phyloP scores from a whole-genome alignment of 768 basidiomycete species.

The Coprinellus micaceus region DNA sequence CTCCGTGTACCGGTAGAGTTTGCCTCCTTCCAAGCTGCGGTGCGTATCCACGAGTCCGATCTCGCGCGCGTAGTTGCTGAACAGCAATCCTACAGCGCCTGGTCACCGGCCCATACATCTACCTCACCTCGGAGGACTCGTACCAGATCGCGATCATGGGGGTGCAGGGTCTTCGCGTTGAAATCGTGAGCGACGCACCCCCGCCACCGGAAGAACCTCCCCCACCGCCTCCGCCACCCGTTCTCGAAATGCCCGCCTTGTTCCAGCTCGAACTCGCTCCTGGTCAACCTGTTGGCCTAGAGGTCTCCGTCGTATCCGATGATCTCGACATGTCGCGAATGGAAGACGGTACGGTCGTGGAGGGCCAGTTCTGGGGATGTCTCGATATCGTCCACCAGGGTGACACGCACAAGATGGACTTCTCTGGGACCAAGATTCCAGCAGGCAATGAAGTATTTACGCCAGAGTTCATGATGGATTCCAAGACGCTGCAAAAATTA shows the following conservation, averaged over 20 bases:
- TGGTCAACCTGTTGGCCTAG: slow-evolving; percentile 76
- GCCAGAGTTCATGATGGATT: slow-evolving; percentile 71
- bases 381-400: slow-evolving; percentile 77
- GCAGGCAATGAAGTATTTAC: slow-evolving; percentile 54
- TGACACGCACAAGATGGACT: slow-evolving; percentile 77
- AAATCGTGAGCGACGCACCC: slow-evolving; percentile 81
- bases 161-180: slow-evolving; percentile 77
- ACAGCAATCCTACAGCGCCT: slow-evolving; percentile 50
- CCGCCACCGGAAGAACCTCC: slow-evolving; percentile 83
- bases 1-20: slow-evolving; percentile 85
- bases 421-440: slow-evolving; percentile 71
- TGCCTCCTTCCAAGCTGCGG: slow-evolving; percentile 80
- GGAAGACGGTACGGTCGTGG: slow-evolving; percentile 85
- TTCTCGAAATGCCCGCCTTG: slow-evolving; percentile 82
- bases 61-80: slow-evolving; percentile 8
- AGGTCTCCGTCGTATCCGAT: slow-evolving; percentile 74
- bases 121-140: slow-evolving; percentile 81
- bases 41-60: slow-evolving; percentile 35
- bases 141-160: slow-evolving; percentile 87
- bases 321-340: slow-evolving; percentile 89
- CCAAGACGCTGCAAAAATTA: slow-evolving; percentile 72
- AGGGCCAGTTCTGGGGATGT: slow-evolving; percentile 86
- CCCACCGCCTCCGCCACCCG: slow-evolving; percentile 47
- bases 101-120: slow-evolving; percentile 80
- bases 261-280: slow-evolving; percentile 80